Conservation (phyloP, 2,329 filamentous ascomycete species). For the Penicillium glabrum region DNA sequence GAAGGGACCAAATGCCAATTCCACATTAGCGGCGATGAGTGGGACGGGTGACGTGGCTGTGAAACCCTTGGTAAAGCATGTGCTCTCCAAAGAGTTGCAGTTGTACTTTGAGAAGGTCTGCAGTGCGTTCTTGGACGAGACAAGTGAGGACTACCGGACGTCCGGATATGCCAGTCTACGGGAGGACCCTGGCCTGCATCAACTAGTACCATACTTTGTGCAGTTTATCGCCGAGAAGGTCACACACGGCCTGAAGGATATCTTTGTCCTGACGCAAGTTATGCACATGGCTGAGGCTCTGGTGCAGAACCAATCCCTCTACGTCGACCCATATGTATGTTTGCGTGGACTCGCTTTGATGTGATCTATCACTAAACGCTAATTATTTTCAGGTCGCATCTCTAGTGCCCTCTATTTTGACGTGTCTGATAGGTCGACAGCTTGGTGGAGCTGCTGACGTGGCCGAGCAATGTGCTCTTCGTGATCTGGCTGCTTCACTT, state of each 20-base stretch:
- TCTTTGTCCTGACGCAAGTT: constrained; percentile 86
- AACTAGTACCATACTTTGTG: constrained; percentile 93
- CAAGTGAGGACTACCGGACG: constrained; percentile 79
- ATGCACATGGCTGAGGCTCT: constrained; percentile 86
- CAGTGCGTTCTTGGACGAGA: constrained; percentile 81
- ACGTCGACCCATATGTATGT: constrained; percentile 65
- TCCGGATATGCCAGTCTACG: constrained; percentile 83
- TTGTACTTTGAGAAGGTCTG: constrained; percentile 97
- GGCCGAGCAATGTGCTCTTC: constrained; percentile 70
- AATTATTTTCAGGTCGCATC: constrained; percentile 52
- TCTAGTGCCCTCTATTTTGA: constrained; percentile 83
- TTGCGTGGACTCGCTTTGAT: background rate
- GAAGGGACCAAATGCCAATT: constrained; percentile 86
- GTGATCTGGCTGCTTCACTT: constrained; percentile 80
- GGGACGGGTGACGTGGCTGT: constrained; percentile 81
- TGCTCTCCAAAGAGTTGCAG: constrained; percentile 92
- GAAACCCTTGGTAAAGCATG: constrained; percentile 91
- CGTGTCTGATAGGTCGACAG: constrained; percentile 82
- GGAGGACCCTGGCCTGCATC: constrained; percentile 89
- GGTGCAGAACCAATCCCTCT: constrained; percentile 78
- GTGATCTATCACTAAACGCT: constrained; percentile 6
- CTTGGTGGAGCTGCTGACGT: constrained; percentile 61
- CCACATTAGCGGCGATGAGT: constrained; percentile 76
- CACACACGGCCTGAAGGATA: constrained; percentile 86
- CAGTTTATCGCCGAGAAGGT: constrained; percentile 96